Evolutionary conservation across 164 flowering plant species (phyloP).

Genomic region (Nymphaea thermarum): DNA sequence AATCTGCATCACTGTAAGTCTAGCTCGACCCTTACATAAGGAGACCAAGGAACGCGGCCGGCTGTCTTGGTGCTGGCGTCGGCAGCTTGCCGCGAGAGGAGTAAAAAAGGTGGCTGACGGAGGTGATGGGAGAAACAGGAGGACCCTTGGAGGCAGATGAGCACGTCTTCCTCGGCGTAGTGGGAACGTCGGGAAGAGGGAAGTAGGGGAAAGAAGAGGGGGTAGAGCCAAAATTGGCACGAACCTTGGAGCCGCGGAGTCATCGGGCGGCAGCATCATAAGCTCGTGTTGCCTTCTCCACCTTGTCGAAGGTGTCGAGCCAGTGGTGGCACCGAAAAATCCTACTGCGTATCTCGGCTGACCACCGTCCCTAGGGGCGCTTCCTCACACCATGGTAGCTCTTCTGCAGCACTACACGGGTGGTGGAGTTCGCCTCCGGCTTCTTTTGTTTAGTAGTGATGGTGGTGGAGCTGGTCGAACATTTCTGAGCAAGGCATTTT

Average conservation of each 20-base stretch:
- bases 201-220: slow-evolving; percentile 5
- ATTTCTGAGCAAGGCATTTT: too few relatives aligned
- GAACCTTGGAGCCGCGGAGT: slow-evolving; percentile 68
- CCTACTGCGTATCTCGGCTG: too few relatives aligned
- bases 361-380: too few relatives aligned
- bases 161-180: not conserved
- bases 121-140: not conserved
- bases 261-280: slow-evolving; percentile 86
- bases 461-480: too few relatives aligned
- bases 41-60: not conserved
- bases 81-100: not conserved
- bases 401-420: too few relatives aligned
- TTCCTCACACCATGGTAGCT: too few relatives aligned
- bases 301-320: not conserved
- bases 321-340: too few relatives aligned
- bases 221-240: slow-evolving; percentile 61
- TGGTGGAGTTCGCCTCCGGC: too few relatives aligned
- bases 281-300: slow-evolving; percentile 66
- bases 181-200: not conserved
- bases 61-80: not conserved
- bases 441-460: too few relatives aligned
- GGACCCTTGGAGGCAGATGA: not conserved
- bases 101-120: not conserved
- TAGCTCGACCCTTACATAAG: not conserved
- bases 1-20: too few relatives aligned